Conservation (phyloP, 768 basidiomycete species). For the Boletus rubroflammeus region DNA sequence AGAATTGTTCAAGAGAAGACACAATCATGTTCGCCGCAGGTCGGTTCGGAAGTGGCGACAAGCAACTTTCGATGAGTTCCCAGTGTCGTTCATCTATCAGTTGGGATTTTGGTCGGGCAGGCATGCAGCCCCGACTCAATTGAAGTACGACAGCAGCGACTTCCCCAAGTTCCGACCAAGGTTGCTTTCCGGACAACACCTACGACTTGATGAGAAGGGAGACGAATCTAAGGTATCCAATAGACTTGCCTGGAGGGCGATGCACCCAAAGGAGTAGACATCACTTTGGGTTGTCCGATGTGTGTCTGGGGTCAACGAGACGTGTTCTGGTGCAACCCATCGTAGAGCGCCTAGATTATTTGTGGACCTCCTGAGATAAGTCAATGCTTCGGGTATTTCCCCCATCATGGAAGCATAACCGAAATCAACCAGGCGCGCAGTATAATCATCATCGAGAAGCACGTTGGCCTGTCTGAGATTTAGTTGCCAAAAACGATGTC, state of each 20-base stretch:
- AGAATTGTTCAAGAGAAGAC: not conserved
- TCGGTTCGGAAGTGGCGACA: not conserved
- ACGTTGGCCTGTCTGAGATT: too few relatives aligned
- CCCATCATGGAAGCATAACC: too few relatives aligned
- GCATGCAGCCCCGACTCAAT: not conserved
- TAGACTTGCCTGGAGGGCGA: not conserved
- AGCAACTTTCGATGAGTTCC: not conserved
- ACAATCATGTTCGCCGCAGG: not conserved
- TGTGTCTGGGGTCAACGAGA: not conserved
- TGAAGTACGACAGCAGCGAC: not conserved
- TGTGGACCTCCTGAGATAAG: not conserved
- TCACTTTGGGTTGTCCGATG: not conserved
- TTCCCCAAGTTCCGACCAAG: too few relatives aligned
- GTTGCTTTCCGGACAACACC: too few relatives aligned
- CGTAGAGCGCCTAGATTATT: not conserved
- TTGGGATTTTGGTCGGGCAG: not conserved
- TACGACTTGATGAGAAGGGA: not conserved
- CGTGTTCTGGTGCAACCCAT: constrained; percentile 1
- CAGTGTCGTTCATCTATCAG: not conserved
- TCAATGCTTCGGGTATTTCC: not conserved
- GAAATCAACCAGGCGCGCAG: constrained; percentile 1
- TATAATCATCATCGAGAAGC: not conserved
- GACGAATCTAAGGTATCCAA: too few relatives aligned
- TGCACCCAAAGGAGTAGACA: constrained; percentile 2
- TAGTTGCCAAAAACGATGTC: not conserved